phyloP scores from a whole-genome alignment of 108 stramenopile species.

The Cyclotella cryptica region DNA sequence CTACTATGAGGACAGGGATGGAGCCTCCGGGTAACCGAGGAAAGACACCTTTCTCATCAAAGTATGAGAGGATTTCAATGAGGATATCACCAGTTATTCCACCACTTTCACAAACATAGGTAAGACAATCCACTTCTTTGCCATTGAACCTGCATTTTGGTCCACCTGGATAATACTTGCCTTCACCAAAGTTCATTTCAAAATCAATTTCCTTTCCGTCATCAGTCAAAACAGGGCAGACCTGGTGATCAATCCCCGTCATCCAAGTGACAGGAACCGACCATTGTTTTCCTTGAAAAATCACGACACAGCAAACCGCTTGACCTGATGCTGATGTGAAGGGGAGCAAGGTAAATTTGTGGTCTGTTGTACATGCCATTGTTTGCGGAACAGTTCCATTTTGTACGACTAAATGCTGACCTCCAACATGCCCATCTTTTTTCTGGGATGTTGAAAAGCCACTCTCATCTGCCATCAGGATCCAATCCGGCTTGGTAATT shows the following conservation, averaged over 20 bases:
- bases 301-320: constrained; percentile 27
- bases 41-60: constrained; percentile 23
- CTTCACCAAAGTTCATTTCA: constrained; percentile 18
- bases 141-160: constrained; percentile 28
- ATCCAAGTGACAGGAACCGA: constrained; percentile 1
- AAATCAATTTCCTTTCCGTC: neutral
- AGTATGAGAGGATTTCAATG: constrained; percentile 20
- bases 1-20: constrained; percentile 25
- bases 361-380: constrained; percentile 7
- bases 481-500: constrained; percentile 1
- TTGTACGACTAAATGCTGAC: neutral
- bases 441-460: too few species aligned
- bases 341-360: constrained; percentile 16
- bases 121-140: constrained; percentile 5
- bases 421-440: too few species aligned
- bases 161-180: too few species aligned
- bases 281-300: constrained; percentile 17
- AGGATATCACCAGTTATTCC: too few species aligned
- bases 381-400: neutral
- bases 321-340: too few species aligned
- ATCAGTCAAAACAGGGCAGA: constrained; percentile 5
- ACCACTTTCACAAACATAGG: constrained; percentile 10
- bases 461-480: constrained; percentile 14
- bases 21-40: constrained; percentile 6
- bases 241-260: constrained; percentile 7